Evolutionary conservation across 78 protist species (phyloP).

Genomic region (Tieghemostelium lacteum): DNA sequence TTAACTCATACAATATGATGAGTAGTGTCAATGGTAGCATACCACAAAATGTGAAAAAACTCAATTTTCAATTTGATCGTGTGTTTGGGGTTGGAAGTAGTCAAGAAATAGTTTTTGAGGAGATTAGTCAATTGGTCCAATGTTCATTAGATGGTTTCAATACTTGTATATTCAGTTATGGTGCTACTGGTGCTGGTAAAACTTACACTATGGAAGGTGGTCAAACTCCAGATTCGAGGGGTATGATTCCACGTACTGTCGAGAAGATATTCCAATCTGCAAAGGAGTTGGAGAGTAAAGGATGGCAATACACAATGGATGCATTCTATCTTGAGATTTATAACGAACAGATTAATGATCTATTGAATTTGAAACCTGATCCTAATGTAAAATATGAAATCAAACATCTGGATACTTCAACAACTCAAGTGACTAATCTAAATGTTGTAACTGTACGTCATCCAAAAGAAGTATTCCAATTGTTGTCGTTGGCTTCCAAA

Average conservation of each 20-base stretch:
- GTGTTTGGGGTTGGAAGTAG: conserved; percentile 73
- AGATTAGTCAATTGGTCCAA: conserved; percentile 83
- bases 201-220: conserved; percentile 91
- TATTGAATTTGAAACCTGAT: conserved; percentile 2
- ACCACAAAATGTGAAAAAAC: background rate
- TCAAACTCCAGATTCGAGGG: conserved; percentile 16
- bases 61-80: conserved; percentile 78
- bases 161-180: conserved; percentile 94
- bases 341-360: conserved; percentile 83
- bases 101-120: conserved; percentile 88
- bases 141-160: conserved; percentile 92
- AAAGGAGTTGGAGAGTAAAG: conserved; percentile 22
- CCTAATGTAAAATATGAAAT: conserved; percentile 25
- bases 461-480: conserved; percentile 63
- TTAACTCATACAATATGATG: no score
- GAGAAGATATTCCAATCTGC: conserved; percentile 60
- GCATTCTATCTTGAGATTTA: conserved; percentile 85
- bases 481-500: conserved; percentile 57
- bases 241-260: conserved; percentile 87
- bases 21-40: no score
- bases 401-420: conserved; percentile 27
- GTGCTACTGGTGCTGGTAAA: conserved; percentile 93
- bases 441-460: conserved; percentile 5
- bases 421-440: conserved; percentile 40
- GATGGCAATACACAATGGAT: conserved; percentile 73